A percentile compares a stretch with the other conserved stretches of the same genome.
Evolutionary conservation across 805 yeast genomes (phyloP).

Genomic region (Candida corydali): DNA sequence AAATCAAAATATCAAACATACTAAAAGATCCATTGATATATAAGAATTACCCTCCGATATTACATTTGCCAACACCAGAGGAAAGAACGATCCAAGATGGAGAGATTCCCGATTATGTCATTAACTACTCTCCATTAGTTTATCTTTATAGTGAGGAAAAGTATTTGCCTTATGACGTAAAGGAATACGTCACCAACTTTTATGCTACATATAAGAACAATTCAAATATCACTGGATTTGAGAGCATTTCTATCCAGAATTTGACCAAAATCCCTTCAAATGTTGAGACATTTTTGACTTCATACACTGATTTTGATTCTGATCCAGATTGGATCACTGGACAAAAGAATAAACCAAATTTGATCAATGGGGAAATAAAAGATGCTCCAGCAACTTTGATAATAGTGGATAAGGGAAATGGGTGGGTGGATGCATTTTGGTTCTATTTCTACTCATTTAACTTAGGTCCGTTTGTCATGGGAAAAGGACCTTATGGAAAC

Average conservation of each 20-base stretch:
- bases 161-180: conserved; percentile 80
- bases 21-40: conserved; percentile 8
- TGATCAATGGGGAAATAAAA: conserved; percentile 64
- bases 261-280: conserved; percentile 26
- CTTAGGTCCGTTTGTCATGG: conserved; percentile 96
- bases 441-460: conserved; percentile 93
- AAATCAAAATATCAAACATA: conserved; percentile 8
- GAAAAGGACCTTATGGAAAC: conserved; percentile 94
- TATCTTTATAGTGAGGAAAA: conserved; percentile 85
- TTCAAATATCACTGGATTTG: conserved; percentile 31
- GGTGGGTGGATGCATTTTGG: conserved; percentile 95
- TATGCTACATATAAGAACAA: conserved; percentile 52
- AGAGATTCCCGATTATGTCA: conserved; percentile 59
- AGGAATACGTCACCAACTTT: conserved; percentile 64
- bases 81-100: conserved; percentile 45
- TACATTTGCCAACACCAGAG: conserved; percentile 24
- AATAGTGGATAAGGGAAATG: conserved; percentile 89
- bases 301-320: conserved; percentile 63
- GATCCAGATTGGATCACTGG: conserved; percentile 89
- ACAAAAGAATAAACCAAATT: conserved; percentile 56
- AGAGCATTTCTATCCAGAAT: conserved; percentile 27
- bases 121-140: conserved; percentile 71
- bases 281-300: conserved; percentile 52
- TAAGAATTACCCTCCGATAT: conserved; percentile 32
- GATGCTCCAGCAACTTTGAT: conserved; percentile 79